phyloP scores from a whole-genome alignment of 768 basidiomycete genomes.

The Hericium coralloides region DNA sequence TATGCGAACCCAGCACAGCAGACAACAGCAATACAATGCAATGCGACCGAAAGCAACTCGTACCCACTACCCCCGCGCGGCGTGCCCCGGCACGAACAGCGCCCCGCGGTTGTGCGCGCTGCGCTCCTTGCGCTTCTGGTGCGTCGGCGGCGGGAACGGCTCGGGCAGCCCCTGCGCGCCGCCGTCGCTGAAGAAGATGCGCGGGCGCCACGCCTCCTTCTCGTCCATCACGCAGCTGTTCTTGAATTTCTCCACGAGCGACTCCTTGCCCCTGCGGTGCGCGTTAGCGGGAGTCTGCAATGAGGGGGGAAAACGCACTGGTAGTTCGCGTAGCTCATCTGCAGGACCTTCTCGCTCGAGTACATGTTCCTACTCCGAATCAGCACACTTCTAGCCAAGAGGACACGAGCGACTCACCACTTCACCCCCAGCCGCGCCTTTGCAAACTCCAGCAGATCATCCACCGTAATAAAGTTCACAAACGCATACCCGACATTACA shows the following conservation, averaged over 20 bases:
- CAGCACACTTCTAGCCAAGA: conserved; percentile 1
- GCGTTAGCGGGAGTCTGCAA: background rate
- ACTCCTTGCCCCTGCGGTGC: conserved; percentile 68
- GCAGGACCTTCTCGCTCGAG: conserved; percentile 81
- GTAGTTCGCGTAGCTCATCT: conserved; percentile 90
- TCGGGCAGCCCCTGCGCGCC: conserved; percentile 66
- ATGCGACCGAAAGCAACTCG: background rate
- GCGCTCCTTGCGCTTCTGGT: conserved; percentile 74
- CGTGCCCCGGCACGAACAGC: conserved; percentile 37
- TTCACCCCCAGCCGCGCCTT: conserved; percentile 67
- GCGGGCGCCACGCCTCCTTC: conserved; percentile 72
- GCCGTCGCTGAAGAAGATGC: conserved; percentile 76
- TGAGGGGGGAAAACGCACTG: conserved; percentile 47
- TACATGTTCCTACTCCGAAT: conserved; percentile 69
- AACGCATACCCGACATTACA: conserved; percentile 82
- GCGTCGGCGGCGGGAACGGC: conserved; percentile 77
- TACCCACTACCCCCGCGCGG: background rate
- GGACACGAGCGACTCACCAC: conserved; percentile 45
- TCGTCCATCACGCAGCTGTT: conserved; percentile 90
- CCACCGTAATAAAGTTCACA: conserved; percentile 79
- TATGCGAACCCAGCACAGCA: no score
- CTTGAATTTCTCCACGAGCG: conserved; percentile 86
- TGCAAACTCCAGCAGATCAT: conserved; percentile 71
- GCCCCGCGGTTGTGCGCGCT: conserved; percentile 71
- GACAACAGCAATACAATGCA: no score